Evolutionary conservation across 495 filamentous ascomycete species (phyloP), one percentile per base, ranked within the genome.

Genomic region (Neurospora sp.): DNA sequence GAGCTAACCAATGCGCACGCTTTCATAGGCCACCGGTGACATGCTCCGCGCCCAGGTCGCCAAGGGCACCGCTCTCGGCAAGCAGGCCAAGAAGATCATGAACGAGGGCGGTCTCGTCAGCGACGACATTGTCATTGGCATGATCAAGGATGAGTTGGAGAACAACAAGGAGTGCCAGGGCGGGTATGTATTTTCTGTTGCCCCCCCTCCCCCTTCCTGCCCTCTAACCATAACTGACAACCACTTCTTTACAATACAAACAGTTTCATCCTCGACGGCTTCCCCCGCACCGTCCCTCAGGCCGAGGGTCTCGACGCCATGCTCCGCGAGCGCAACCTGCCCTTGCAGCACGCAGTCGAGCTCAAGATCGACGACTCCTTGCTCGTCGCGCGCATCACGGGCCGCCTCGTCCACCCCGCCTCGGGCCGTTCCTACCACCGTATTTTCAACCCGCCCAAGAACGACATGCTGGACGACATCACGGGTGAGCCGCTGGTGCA

Each of bases 51-150:
- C 94, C 75, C 96, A 99, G 83, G 96, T 99, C 82, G 92, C 96
- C 74, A 97, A 96, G 87, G 98, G 98, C 89, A 99, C 96, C 68
- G 84, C 92, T 27, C 89, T 99, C 75, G 96, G 96, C 73, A 89
- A 91, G 81, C 94, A 97, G 85, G 96, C 96, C 73, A 99, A 99
- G 91, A 99, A 99, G 90, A 99, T 99, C 83, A 99, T 99, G 96
- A 95, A 99, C 78, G 90, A 94, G 79, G 96, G 96, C 77, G 96
- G 94, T 72, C 89, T 99, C 72, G 96, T 99, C 79, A 97, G 93
- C 83, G 96, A 99, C 81, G 96, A 98, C 81, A 99, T 99, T 81
- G 94, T 99, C 88, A 90, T 99, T 80, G 92, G 94, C 82, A 99
- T 99, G 96, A 99, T 99, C 86, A 93, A 93, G 89, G 91, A 89